Conservation (phyloP, 1,284 basidiomycete species). For the Microbotryum violaceum region DNA sequence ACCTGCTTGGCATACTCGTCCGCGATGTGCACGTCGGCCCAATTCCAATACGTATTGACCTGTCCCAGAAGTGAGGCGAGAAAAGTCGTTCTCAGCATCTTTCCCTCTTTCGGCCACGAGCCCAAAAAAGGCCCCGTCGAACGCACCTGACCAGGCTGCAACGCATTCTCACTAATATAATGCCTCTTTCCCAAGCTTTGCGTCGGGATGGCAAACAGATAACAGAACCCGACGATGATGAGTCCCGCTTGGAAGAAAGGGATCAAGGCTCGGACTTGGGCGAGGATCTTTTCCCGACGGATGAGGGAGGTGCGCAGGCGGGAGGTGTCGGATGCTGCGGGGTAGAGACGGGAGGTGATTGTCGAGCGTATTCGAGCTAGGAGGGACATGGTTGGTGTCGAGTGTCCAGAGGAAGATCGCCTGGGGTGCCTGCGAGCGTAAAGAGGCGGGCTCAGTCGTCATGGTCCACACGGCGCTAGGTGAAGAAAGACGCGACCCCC, state of each 20-base stretch:
- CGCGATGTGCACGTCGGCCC: conserved; percentile 76
- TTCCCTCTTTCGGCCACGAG: not conserved
- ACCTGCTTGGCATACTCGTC: conserved; percentile 65
- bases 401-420: too few relatives aligned
- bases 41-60: conserved; percentile 81
- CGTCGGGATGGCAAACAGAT: conserved; percentile 29
- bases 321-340: too few relatives aligned
- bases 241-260: conserved; percentile 22
- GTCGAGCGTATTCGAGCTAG: too few relatives aligned
- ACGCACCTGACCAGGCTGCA: conserved; percentile 75
- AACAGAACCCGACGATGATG: conserved; percentile 28
- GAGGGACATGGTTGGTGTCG: too few relatives aligned
- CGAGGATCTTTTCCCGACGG: conserved; percentile 11
- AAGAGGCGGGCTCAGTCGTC: too few relatives aligned
- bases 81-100: not conserved
- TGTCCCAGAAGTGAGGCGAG: conserved; percentile 37
- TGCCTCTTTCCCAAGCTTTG: conserved; percentile 39
- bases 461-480: too few relatives aligned
- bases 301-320: conserved; percentile 4
- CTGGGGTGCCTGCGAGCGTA: too few relatives aligned
- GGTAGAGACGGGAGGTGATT: too few relatives aligned
- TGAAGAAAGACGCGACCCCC: too few relatives aligned
- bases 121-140: not conserved
- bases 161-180: conserved; percentile 87
- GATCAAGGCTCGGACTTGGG: not conserved